phyloP scores from a whole-genome alignment of 2,329 filamentous ascomycete species.

The Fusarium sp. region DNA sequence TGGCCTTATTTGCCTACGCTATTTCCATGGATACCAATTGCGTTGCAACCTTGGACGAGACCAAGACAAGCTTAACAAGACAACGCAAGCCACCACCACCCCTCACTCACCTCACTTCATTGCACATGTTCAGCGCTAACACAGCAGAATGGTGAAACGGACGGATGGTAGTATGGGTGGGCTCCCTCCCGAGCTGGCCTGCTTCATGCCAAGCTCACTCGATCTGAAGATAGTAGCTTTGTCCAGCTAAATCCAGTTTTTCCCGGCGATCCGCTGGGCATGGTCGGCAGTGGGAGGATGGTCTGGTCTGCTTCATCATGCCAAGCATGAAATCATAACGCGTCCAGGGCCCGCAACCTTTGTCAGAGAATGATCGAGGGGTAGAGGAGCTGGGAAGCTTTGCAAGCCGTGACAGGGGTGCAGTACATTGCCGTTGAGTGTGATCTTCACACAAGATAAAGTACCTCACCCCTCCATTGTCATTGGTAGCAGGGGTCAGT shows the following conservation, averaged over 20 bases:
- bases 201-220: conserved; percentile 14
- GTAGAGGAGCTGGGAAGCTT: conserved; percentile 34
- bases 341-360: conserved; percentile 28
- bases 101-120: conserved; percentile 3
- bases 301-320: conserved; percentile 25
- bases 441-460: conserved; percentile 7
- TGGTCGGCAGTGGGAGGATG: conserved; percentile 12
- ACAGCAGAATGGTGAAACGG: conserved; percentile 8
- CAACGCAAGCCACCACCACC: conserved; percentile 15
- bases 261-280: conserved; percentile 15
- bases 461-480: conserved; percentile 41
- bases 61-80: conserved; percentile 15
- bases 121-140: conserved; percentile 26
- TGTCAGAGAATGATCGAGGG: conserved; percentile 40
- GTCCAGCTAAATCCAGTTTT: conserved; percentile 23
- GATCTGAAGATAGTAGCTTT: conserved; percentile 15
- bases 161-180: not conserved
- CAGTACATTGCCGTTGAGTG: conserved; percentile 28
- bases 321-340: conserved; percentile 46
- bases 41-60: conserved; percentile 13
- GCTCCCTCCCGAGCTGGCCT: conserved; percentile 28
- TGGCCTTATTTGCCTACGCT: conserved; percentile 16
- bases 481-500: conserved; percentile 38
- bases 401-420: conserved; percentile 32
- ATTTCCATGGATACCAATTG: conserved; percentile 21